Conservation (phyloP, 116 monocot genomes). For the Phalaenopsis hybrid region DNA sequence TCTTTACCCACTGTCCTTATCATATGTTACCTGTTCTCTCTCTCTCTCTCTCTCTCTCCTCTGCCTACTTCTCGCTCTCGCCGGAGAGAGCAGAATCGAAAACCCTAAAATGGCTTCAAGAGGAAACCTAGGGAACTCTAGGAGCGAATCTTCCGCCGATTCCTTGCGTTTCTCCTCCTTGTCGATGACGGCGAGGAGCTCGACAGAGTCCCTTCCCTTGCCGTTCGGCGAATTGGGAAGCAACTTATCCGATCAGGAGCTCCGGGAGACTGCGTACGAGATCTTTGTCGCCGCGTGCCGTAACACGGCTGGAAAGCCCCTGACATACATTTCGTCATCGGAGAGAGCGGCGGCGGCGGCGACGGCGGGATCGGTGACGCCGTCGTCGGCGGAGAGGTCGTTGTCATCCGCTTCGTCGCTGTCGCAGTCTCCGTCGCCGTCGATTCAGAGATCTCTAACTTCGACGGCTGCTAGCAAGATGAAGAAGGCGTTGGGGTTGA, state of each 20-base stretch:
- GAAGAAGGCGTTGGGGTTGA: conserved; percentile 96
- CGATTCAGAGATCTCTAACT: conserved; percentile 66
- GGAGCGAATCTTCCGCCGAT: conserved; percentile 3
- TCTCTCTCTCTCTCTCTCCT: background rate
- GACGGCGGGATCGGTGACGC: background rate
- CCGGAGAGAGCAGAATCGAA: background rate
- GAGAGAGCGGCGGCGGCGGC: background rate
- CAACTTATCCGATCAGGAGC: conserved; percentile 40
- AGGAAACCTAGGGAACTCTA: conserved; percentile 14
- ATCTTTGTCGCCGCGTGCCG: conserved; percentile 71
- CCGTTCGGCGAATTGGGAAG: conserved; percentile 54
- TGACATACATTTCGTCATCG: conserved; percentile 39
- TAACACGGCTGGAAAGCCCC: conserved; percentile 51
- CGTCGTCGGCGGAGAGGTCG: conserved; percentile 16
- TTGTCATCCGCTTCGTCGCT: conserved; percentile 19
- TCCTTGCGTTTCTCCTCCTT: conserved; percentile 11
- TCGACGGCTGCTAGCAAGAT: conserved; percentile 94
- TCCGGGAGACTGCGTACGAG: conserved; percentile 78
- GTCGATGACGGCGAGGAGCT: conserved; percentile 4
- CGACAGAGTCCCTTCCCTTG: conserved; percentile 31
- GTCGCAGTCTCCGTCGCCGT: conserved; percentile 6
- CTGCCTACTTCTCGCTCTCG: background rate
- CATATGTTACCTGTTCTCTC: background rate
- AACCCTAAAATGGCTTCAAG: conserved; percentile 17
- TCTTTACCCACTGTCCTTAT: background rate